These are phyloP conservation scores for Cercospora sesami DNA, from an alignment of 2,329 filamentous ascomycete genomes.

Conservation along the genomic window DNA sequence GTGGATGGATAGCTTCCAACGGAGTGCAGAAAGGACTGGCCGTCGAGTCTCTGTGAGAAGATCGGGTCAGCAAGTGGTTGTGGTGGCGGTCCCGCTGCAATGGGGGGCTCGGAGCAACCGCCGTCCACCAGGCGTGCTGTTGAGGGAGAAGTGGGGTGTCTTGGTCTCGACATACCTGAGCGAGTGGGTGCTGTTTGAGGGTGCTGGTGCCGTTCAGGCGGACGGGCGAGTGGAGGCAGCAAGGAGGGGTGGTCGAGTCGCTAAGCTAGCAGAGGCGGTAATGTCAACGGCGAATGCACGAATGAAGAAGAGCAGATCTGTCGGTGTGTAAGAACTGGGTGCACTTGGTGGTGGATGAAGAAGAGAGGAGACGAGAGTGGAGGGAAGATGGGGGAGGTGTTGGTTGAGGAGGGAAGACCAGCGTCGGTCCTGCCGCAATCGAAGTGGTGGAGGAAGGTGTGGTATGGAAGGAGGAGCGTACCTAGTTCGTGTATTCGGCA, in stretches of 20 bases:
- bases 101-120: constrained; percentile 7
- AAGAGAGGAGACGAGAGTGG: constrained; percentile 28
- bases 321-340: constrained; percentile 32
- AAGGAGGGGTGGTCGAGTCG: constrained; percentile 40
- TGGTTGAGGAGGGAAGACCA: constrained; percentile 5
- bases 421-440: constrained; percentile 8
- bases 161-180: constrained; percentile 99
- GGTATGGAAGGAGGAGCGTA: constrained; percentile 21
- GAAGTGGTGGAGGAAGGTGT: constrained; percentile 25
- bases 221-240: constrained; percentile 32
- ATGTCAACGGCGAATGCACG: constrained; percentile 40
- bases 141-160: constrained; percentile 61
- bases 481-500: constrained; percentile 9
- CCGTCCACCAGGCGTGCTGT: background rate
- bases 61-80: constrained; percentile 18
- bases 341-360: constrained; percentile 31
- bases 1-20: constrained; percentile 33
- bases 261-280: constrained; percentile 38
- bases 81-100: constrained; percentile 5
- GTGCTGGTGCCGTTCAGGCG: constrained; percentile 18
- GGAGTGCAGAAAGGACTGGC: constrained; percentile 19
- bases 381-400: constrained; percentile 17
- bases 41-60: constrained; percentile 16
- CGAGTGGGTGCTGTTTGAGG: constrained; percentile 97
- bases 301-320: constrained; percentile 38